phyloP scores from a whole-genome alignment of 306 rosid species.

The Vigna angularis region DNA sequence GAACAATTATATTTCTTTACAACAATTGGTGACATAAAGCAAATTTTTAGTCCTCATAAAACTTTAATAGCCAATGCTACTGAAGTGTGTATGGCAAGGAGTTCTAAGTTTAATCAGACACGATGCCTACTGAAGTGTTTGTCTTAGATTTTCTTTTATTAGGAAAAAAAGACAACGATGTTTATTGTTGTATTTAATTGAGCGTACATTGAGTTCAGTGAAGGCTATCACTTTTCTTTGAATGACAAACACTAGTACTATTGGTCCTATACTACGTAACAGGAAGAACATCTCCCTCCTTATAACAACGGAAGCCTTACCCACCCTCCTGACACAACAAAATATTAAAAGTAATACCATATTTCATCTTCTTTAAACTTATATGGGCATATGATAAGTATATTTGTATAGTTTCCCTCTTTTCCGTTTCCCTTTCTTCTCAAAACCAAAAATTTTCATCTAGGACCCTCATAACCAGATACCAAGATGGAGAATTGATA shows the following conservation, averaged over 20 bases:
- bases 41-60: neutral
- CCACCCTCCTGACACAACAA: neutral
- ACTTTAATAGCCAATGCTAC: neutral
- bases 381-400: slow-evolving; percentile 1
- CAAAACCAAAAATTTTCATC: neutral
- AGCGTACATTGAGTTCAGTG: neutral
- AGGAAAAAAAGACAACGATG: neutral
- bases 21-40: slow-evolving; percentile 9
- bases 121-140: neutral
- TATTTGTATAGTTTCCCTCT: neutral
- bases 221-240: neutral
- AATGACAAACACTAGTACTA: neutral
- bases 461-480: neutral
- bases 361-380: slow-evolving; percentile 10
- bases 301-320: neutral
- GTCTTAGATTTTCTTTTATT: neutral
- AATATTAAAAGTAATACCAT: neutral
- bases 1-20: neutral
- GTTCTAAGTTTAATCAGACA: neutral
- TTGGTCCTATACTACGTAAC: neutral
- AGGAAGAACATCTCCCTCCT: neutral
- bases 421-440: neutral
- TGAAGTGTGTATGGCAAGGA: neutral
- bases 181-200: neutral
- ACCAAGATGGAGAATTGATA: neutral